Evolutionary conservation across 768 basidiomycete species (phyloP).

Genomic region (Strobilomyces dryophilus): DNA sequence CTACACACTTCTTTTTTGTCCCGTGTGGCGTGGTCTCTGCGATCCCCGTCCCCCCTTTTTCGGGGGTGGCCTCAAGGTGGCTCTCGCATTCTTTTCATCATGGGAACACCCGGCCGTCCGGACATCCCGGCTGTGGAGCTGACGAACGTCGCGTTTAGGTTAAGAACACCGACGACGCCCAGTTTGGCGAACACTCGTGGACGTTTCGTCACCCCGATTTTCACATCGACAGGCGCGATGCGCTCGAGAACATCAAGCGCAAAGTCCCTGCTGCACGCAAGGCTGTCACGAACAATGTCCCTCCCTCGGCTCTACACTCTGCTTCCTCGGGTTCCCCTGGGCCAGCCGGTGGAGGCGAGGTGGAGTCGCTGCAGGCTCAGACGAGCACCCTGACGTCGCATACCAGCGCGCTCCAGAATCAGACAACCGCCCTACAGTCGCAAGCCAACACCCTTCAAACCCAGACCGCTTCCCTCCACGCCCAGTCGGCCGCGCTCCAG

Average conservation of each 20-base stretch:
- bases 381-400: slow-evolving; percentile 30
- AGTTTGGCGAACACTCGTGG: slow-evolving; percentile 59
- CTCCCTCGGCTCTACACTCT: slow-evolving; percentile 27
- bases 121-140: neutral
- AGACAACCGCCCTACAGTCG: slow-evolving; percentile 26
- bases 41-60: slow-evolving; percentile 12
- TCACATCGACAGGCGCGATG: slow-evolving; percentile 47
- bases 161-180: slow-evolving; percentile 81
- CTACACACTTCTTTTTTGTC: slow-evolving; percentile 9
- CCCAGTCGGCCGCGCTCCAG: slow-evolving; percentile 32
- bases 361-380: slow-evolving; percentile 27
- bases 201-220: slow-evolving; percentile 53
- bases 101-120: slow-evolving; percentile 1
- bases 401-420: slow-evolving; percentile 26
- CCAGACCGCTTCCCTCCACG: slow-evolving; percentile 32
- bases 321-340: slow-evolving; percentile 26
- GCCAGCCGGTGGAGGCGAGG: slow-evolving; percentile 19
- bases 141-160: slow-evolving; percentile 40
- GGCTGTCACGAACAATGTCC: slow-evolving; percentile 20
- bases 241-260: slow-evolving; percentile 64
- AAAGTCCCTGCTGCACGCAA: slow-evolving; percentile 44
- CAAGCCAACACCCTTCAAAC: slow-evolving; percentile 26
- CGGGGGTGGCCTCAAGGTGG: slow-evolving; percentile 11
- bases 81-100: neutral
- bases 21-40: neutral